Base-by-base conservation (phyloP, 352 stramenopile genomes). In the Phytopythium oedochilum region DNA sequence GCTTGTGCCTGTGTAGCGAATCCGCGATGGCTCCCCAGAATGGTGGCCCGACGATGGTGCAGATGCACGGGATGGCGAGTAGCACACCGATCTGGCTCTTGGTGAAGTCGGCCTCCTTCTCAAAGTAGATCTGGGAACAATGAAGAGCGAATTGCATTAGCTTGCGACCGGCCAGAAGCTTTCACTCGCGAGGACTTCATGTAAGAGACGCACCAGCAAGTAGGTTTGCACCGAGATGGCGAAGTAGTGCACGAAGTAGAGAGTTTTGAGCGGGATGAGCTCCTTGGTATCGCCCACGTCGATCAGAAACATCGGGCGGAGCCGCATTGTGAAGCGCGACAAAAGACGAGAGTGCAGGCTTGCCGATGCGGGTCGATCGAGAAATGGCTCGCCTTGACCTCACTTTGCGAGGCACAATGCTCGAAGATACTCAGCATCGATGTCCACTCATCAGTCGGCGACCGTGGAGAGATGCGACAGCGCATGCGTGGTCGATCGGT, bases 71-170 rank as follows among this genome's bases (percentile, higher is more conserved):
- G 34, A 76, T 49, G 22, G 66, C 65, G 44, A 73, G 66, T 29
- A 79, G 53, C n/a, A 74, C 45, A 38, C 66, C 67, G 40, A 76
- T 76, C 50, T 79, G 60, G 26, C 67, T 60, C 59, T 79, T 76
- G 64, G 64, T 65, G 46, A 74, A 76, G 23, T 43, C 20, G 28
- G 11, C 46, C 14, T 53, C 31, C 18, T 26, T 42, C 18, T 53
- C 46, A 14, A 53, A 53, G 46, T 53, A 53, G 31, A 53, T 53
- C 46, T 53, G 46, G 0, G 4, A 25, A 5, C 7, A 3, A 17
- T 5, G 5, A 36, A 9, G 29, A 9, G 5, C 5, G 29, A 22
- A 12, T 12, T 3, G 20, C 0, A 9, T 45, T 26, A 45, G 39
- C 39, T 10, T 12, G n/a, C 2, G 0, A n/a, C n/a, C n/a, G n/a